Evolutionary conservation across 2,329 filamentous ascomycete species (phyloP).

Genomic region (Diaporthe vexans): DNA sequence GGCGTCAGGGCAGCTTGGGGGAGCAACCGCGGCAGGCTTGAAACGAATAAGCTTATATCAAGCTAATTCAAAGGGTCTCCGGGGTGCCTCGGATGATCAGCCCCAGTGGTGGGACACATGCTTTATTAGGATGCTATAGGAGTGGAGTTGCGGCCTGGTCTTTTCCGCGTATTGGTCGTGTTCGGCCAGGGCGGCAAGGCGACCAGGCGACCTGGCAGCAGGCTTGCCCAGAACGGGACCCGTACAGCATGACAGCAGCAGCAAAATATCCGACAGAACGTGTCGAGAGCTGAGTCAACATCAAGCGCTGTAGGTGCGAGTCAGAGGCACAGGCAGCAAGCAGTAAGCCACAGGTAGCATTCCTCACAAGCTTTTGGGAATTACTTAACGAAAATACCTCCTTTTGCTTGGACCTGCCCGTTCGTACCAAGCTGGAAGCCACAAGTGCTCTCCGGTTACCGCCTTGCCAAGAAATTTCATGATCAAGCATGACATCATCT

Average conservation of each 20-base stretch:
- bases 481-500: conserved; percentile 20
- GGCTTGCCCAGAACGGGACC: conserved; percentile 7
- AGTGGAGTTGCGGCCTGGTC: background rate
- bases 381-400: background rate
- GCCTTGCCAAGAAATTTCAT: background rate
- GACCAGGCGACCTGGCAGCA: background rate
- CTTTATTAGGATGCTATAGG: conserved; percentile 13
- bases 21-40: conserved; percentile 12
- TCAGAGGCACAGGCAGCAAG: background rate
- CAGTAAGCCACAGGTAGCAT: background rate
- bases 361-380: background rate
- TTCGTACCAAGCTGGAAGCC: conserved; percentile 3
- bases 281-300: background rate
- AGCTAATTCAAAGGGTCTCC: conserved; percentile 8
- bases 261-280: background rate
- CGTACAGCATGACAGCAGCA: conserved; percentile 1
- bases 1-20: background rate
- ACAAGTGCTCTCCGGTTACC: conserved; percentile 15
- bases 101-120: conserved; percentile 4
- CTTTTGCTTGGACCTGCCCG: conserved; percentile 2
- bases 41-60: conserved; percentile 33
- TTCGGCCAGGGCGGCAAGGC: conserved; percentile 6
- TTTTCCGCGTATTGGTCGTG: conserved; percentile 16
- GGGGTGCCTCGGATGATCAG: conserved; percentile 23
- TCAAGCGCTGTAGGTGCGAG: conserved; percentile 2